Evolutionary conservation across 2,329 filamentous ascomycete species (phyloP), one percentile per base, ranked within the genome.

Genomic region (Monosporascus cannonballus): DNA sequence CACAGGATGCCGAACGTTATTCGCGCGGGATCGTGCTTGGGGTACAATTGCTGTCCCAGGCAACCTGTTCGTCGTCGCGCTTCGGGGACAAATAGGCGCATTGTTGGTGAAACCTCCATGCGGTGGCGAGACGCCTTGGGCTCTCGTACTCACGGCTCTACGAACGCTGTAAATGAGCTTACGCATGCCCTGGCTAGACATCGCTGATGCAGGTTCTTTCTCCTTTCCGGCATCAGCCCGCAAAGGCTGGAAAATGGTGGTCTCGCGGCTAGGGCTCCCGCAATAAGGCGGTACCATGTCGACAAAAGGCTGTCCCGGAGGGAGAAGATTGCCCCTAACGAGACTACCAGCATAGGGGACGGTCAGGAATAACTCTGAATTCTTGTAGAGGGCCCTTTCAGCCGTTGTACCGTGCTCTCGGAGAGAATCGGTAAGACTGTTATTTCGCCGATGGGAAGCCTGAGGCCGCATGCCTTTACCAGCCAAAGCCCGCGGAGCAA

Each of bases 81-180:
- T 76, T 39, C 74, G 73, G 1, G 77, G 74, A 1, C 77, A 77
- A 38, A 78, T 71, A 2, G 76, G 74, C 3, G 74, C 71, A 36
- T 81, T 73, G 51, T 74, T 74, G 54, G 76, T 70, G 51, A 77
- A 75, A 51, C 70, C 76, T 11, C 72, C 73, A n/a, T 77, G 74
- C 0, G 72, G 72, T 0, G 74, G 70, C 15, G 74, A 72, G 14
- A 72, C 55, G 5, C 67, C 70, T 54, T 75, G 77, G 1, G 73
- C 75, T 51, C 71, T 73, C 15, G 78, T 89, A 66, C 90, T 90
- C 48, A 96, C 70, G 6, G 86, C 92, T 57, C 90, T 84, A 18
- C 91, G 87, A 38, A 97, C 89, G 56, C 89, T 93, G 6, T 91
- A 89, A 49, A 99, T 79, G 0, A 97, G 80, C 61, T 85, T 94